phyloP scores from a whole-genome alignment of 148 eudicot species.

The Hydrangea macrophylla region DNA sequence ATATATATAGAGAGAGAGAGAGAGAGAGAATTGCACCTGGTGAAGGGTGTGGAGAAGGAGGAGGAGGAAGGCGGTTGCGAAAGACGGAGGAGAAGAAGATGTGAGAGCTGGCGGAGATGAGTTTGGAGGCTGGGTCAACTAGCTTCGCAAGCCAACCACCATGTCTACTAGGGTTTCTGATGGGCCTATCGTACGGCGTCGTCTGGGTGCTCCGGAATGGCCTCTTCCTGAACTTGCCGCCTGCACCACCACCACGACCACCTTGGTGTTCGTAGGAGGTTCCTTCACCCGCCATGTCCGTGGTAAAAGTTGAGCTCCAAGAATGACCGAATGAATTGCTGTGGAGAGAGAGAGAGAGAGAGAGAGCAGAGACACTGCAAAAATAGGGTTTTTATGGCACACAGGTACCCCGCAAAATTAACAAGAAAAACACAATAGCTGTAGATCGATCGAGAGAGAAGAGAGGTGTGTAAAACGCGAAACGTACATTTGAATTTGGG shows the following conservation, averaged over 20 bases:
- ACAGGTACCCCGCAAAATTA: too few relatives aligned
- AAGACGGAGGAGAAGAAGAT: constrained; percentile 61
- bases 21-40: constrained; percentile 35
- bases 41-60: constrained; percentile 37
- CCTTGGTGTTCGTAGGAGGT: constrained; percentile 33
- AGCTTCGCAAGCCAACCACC: constrained; percentile 64
- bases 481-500: too few relatives aligned
- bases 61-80: constrained; percentile 66
- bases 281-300: constrained; percentile 38
- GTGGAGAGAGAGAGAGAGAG: background rate
- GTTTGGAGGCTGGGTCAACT: constrained; percentile 77
- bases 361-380: background rate
- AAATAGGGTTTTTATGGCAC: background rate
- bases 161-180: constrained; percentile 37
- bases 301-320: constrained; percentile 10
- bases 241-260: constrained; percentile 44
- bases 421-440: too few relatives aligned
- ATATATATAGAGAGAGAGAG: too few relatives aligned
- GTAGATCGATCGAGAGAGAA: too few relatives aligned
- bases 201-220: constrained; percentile 37
- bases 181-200: constrained; percentile 83
- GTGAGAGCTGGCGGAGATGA: constrained; percentile 60
- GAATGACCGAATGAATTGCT: background rate
- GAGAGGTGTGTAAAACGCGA: too few relatives aligned
- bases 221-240: constrained; percentile 61